Conservation (phyloP, 2,329 filamentous ascomycete species). For the Westerdykella ornata region DNA sequence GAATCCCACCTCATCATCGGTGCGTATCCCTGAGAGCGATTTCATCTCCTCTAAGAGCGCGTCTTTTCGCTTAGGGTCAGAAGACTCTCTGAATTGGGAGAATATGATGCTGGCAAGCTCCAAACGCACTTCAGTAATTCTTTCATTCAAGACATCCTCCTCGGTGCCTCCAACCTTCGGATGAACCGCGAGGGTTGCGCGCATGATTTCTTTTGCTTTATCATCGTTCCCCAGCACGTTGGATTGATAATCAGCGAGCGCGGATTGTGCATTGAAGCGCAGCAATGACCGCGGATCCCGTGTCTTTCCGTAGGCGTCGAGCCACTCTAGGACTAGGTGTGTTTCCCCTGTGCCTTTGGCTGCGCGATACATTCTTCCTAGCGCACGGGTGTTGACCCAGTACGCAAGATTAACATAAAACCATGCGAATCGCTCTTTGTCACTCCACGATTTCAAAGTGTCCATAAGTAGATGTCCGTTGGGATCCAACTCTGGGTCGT, state of each 20-base stretch:
- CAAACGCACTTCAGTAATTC: conserved; percentile 1
- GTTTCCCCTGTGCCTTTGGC: conserved; percentile 4
- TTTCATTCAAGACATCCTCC: conserved; percentile 2
- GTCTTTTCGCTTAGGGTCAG: conserved; percentile 7
- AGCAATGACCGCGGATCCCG: neutral
- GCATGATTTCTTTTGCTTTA: conserved; percentile 6
- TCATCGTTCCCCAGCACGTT: conserved; percentile 3
- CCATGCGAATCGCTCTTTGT: conserved; percentile 5
- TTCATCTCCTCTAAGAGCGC: conserved; percentile 6
- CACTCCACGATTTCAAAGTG: conserved; percentile 4
- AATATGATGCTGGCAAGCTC: conserved; percentile 9
- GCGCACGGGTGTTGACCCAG: neutral
- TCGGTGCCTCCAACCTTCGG: conserved; percentile 1
- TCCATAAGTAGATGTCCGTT: conserved; percentile 4
- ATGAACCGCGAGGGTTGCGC: neutral
- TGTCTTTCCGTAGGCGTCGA: conserved; percentile 2
- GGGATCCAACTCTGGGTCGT: conserved; percentile 4
- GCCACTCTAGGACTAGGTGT: conserved; percentile 3
- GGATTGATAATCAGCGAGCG: conserved; percentile 3
- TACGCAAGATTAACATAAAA: neutral
- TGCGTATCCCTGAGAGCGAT: conserved; percentile 1
- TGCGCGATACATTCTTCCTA: conserved; percentile 4
- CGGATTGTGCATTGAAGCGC: conserved; percentile 2
- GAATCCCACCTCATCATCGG: conserved; percentile 2
- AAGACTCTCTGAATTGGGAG: conserved; percentile 4